A percentile compares a stretch with the other conserved stretches of the same genome.
Conservation (phyloP, 2,329 filamentous ascomycete genomes). For the Grosmannia clavigera region DNA sequence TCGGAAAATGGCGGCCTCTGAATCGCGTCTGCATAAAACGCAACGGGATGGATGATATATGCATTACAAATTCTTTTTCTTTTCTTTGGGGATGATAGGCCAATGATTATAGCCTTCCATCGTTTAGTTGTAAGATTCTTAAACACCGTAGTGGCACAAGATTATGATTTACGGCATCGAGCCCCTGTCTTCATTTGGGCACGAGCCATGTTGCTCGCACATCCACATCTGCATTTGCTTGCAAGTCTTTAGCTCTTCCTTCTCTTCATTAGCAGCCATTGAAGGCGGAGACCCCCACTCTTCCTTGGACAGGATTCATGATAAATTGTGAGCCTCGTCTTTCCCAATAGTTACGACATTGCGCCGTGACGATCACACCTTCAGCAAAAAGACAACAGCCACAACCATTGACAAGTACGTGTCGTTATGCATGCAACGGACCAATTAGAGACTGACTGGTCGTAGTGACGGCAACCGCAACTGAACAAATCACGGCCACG, state of each 20-base stretch:
- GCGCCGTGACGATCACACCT: too few species aligned
- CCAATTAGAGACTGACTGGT: background rate
- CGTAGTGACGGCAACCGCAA: background rate
- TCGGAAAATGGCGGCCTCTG: background rate
- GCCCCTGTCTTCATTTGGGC: background rate
- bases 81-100: background rate
- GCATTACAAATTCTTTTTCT: background rate
- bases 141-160: too few species aligned
- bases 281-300: background rate
- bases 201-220: background rate
- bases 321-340: background rate
- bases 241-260: background rate
- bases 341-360: too few species aligned
- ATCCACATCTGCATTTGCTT: background rate
- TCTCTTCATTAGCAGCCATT: background rate
- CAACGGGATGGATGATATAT: background rate
- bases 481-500: background rate
- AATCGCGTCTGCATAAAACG: background rate
- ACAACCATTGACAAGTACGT: background rate
- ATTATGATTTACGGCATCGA: too few species aligned
- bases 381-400: background rate
- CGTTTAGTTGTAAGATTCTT: too few species aligned
- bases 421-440: background rate
- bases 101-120: background rate
- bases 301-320: background rate